These are phyloP conservation scores for Vigna angularis DNA, from an alignment of 306 rosid species.

Conservation along the genomic window DNA sequence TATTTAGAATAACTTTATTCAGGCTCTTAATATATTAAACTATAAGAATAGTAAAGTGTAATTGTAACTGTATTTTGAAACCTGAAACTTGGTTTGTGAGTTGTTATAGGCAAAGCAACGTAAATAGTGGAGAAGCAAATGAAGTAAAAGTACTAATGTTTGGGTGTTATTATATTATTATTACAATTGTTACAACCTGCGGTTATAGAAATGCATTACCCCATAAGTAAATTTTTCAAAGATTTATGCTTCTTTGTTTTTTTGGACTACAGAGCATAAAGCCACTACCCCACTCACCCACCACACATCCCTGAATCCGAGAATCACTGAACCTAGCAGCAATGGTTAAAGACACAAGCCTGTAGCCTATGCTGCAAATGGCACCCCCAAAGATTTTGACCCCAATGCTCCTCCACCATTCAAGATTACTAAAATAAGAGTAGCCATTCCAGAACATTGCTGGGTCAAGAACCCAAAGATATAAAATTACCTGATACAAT, in stretches of 20 bases:
- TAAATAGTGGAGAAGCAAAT: background rate
- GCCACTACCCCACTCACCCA: background rate
- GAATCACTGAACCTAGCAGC: conserved; percentile 17
- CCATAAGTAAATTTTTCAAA: background rate
- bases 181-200: background rate
- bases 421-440: conserved; percentile 80
- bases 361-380: conserved; percentile 20
- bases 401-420: conserved; percentile 90
- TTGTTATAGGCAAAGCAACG: background rate
- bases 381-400: conserved; percentile 54
- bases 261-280: background rate
- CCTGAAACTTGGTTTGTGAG: background rate
- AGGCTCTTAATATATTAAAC: too few species aligned
- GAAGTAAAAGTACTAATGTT: conserved; percentile 1
- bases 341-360: conserved; percentile 29
- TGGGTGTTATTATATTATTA: background rate
- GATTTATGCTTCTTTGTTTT: background rate
- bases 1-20: too few species aligned
- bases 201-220: conserved; percentile 7
- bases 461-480: conserved; percentile 72
- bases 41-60: too few species aligned
- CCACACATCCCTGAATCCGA: conserved; percentile 15
- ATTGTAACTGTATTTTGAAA: too few species aligned
- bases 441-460: conserved; percentile 85
- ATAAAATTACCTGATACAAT: too few species aligned